Evolutionary conservation across 768 basidiomycete genomes (phyloP).

Genomic region (Clitopilus passeckerianus): DNA sequence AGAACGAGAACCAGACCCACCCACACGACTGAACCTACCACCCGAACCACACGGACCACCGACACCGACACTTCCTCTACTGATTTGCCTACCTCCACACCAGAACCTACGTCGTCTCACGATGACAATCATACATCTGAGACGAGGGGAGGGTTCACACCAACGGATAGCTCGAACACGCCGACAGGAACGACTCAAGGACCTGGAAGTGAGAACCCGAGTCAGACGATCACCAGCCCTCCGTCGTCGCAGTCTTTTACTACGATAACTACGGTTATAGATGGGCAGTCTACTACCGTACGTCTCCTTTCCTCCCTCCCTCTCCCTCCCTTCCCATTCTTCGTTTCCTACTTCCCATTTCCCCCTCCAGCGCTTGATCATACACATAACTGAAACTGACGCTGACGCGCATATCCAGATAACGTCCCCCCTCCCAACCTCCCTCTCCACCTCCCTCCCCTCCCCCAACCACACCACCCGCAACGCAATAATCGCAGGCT

Average conservation of each 20-base stretch:
- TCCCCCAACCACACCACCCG: constrained; percentile 15
- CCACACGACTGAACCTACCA: not conserved
- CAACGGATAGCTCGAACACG: not conserved
- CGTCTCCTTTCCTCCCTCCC: not conserved
- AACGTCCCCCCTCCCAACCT: constrained; percentile 23
- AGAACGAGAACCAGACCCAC: not conserved
- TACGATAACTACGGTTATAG: constrained; percentile 8
- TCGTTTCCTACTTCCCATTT: too few relatives aligned
- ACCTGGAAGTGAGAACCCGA: not conserved
- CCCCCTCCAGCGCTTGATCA: too few relatives aligned
- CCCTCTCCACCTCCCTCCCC: constrained; percentile 18
- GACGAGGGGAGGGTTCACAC: not conserved
- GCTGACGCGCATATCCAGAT: constrained; percentile 6
- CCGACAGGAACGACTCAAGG: not conserved
- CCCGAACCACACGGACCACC: not conserved
- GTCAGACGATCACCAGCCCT: not conserved
- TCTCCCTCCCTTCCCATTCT: not conserved
- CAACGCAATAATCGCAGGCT: constrained; percentile 36
- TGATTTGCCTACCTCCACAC: not conserved
- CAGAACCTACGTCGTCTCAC: not conserved
- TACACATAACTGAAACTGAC: too few relatives aligned
- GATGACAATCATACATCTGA: not conserved
- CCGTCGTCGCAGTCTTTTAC: constrained; percentile 9
- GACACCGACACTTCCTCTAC: not conserved
- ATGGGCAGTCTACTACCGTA: constrained; percentile 8